Conservation (phyloP, 768 basidiomycete species). For the Suillus bovinus region DNA sequence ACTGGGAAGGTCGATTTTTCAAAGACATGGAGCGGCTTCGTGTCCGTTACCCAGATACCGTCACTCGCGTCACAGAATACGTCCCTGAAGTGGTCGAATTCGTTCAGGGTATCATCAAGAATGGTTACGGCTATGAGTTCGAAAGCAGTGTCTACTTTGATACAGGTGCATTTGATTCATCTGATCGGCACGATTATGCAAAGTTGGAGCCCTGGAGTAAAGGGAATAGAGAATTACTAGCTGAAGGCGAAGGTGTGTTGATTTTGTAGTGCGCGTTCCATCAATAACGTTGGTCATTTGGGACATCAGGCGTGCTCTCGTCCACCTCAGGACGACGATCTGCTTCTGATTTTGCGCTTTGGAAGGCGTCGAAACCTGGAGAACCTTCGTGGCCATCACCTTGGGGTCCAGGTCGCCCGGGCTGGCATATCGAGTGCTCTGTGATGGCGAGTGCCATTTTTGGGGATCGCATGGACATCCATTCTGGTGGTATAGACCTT, state of each 20-base stretch:
- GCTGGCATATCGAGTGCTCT: constrained; percentile 99
- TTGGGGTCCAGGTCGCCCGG: constrained; percentile 94
- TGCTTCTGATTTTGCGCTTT: constrained; percentile 93
- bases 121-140: constrained; percentile 75
- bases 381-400: constrained; percentile 97
- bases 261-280: not conserved
- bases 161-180: constrained; percentile 76
- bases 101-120: constrained; percentile 79
- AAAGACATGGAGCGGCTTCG: constrained; percentile 88
- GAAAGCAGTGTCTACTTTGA: constrained; percentile 93
- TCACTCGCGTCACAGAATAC: constrained; percentile 97
- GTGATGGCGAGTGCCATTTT: constrained; percentile 95
- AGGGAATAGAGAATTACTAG: constrained; percentile 85
- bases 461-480: constrained; percentile 93
- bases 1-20: constrained; percentile 92
- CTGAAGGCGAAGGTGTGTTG: constrained; percentile 84
- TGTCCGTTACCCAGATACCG: constrained; percentile 83
- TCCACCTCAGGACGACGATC: constrained; percentile 66
- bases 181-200: constrained; percentile 81
- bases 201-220: constrained; percentile 97
- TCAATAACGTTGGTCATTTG: constrained; percentile 1
- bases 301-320: constrained; percentile 54
- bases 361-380: constrained; percentile 96
- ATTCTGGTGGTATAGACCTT: constrained; percentile 95
- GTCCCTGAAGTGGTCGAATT: constrained; percentile 93